A percentile compares a stretch with the other conserved stretches of the same genome.
Evolutionary conservation across 2,329 filamentous ascomycete genomes (phyloP).

Genomic region (Trichoderma pleuroti): DNA sequence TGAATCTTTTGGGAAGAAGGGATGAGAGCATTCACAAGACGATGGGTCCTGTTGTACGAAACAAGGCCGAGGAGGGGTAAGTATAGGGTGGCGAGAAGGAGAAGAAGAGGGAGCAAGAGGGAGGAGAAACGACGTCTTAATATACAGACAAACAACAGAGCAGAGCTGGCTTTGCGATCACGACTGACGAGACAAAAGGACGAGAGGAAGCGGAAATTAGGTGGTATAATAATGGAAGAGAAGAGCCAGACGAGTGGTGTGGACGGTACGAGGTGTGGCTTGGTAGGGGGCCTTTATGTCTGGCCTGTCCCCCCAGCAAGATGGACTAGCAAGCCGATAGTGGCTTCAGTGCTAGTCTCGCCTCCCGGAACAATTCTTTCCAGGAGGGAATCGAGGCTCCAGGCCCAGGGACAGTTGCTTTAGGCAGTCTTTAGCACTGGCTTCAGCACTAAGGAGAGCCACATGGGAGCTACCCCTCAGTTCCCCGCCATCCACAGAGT

Average conservation of each 20-base stretch:
- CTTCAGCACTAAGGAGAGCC: background rate
- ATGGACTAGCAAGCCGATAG: background rate
- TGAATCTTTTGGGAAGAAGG: slow-evolving; percentile 22
- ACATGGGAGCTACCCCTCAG: slow-evolving; percentile 18
- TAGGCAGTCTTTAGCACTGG: background rate
- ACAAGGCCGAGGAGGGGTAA: background rate
- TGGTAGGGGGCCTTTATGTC: background rate
- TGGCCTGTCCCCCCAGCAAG: background rate
- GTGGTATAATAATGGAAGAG: background rate
- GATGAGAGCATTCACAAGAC: slow-evolving; percentile 20
- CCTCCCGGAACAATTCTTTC: slow-evolving; percentile 17
- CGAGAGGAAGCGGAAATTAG: background rate
- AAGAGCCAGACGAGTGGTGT: background rate
- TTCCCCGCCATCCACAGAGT: slow-evolving; percentile 4
- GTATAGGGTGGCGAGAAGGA: background rate
- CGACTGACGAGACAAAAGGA: background rate
- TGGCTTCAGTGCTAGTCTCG: background rate
- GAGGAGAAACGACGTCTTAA: background rate
- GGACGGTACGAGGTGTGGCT: background rate
- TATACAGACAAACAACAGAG: background rate
- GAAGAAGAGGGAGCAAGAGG: background rate
- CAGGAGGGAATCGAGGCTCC: slow-evolving; percentile 12
- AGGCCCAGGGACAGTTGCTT: background rate
- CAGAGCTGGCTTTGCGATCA: background rate
- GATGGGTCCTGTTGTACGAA: background rate